phyloP scores from a whole-genome alignment of 306 rosid genomes.

The Erythrophleum fordii region DNA sequence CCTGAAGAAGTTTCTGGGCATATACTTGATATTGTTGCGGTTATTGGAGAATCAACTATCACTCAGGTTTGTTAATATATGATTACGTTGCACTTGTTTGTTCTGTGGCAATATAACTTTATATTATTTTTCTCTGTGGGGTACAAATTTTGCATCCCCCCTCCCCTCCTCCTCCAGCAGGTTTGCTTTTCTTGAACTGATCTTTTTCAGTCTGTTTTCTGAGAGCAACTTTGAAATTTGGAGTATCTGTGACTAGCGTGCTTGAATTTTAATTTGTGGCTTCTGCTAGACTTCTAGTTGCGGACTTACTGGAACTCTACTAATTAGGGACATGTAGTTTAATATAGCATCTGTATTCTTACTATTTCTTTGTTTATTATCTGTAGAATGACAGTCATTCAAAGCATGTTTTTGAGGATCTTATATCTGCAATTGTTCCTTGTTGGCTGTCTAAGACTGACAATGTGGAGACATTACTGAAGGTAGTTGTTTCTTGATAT shows the following conservation, averaged over 20 bases:
- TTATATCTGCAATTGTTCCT: constrained; percentile 85
- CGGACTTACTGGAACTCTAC: neutral
- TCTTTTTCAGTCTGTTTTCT: constrained; percentile 5
- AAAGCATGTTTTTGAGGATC: constrained; percentile 77
- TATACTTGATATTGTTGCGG: constrained; percentile 67
- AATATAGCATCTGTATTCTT: neutral
- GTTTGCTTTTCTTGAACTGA: neutral
- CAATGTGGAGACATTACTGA: constrained; percentile 63
- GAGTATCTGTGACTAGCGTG: neutral
- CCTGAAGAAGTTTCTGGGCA: constrained; percentile 69
- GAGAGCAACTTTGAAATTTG: constrained; percentile 24
- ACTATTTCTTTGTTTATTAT: constrained; percentile 32
- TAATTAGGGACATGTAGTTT: constrained; percentile 15
- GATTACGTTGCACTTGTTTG: constrained; percentile 15
- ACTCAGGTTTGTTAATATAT: constrained; percentile 66
- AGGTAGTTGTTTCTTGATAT: constrained; percentile 56
- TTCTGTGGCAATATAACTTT: neutral
- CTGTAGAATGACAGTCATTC: constrained; percentile 82
- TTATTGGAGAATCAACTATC: constrained; percentile 76
- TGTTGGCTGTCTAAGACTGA: constrained; percentile 81
- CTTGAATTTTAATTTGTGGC: constrained; percentile 5
- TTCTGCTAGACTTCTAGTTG: neutral
- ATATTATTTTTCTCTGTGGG: neutral
- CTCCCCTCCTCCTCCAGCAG: neutral
- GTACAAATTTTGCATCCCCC: too few relatives aligned